These are phyloP conservation scores for Alternaria metachromatica DNA, from an alignment of 2,329 filamentous ascomycete genomes.

Conservation along the genomic window DNA sequence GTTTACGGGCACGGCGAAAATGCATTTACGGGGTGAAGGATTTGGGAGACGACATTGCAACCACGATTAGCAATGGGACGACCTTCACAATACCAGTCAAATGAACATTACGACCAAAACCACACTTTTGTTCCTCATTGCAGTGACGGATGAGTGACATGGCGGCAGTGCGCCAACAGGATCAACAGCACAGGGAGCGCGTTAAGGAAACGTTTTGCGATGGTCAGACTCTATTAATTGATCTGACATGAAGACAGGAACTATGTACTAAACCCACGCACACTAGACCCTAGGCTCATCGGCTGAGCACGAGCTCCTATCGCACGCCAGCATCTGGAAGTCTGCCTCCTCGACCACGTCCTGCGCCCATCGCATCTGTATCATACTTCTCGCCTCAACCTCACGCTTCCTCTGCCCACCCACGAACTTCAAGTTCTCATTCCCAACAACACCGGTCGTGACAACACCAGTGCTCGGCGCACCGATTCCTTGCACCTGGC, in stretches of 20 bases:
- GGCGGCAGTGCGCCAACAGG: background rate
- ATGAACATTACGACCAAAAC: conserved; percentile 41
- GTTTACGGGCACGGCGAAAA: conserved; percentile 49
- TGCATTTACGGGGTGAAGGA: conserved; percentile 49
- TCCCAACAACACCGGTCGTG: conserved; percentile 57
- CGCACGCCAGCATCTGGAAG: conserved; percentile 30
- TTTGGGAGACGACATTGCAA: conserved; percentile 45
- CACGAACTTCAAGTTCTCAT: conserved; percentile 55
- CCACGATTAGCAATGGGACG: conserved; percentile 44
- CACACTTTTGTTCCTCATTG: background rate
- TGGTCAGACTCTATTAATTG: background rate
- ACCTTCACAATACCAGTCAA: conserved; percentile 45
- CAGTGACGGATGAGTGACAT: conserved; percentile 8
- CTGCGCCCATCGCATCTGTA: conserved; percentile 39
- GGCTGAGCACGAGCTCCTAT: conserved; percentile 29
- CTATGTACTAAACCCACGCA: conserved; percentile 3
- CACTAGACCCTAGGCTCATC: conserved; percentile 8
- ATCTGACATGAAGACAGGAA: background rate
- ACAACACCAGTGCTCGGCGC: conserved; percentile 54
- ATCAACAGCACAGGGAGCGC: background rate
- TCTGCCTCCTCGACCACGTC: conserved; percentile 30
- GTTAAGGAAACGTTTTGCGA: background rate
- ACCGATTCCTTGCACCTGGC: conserved; percentile 57
- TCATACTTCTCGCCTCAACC: conserved; percentile 29
- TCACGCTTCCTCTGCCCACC: conserved; percentile 34